Conservation (phyloP, 1,139 yeast species). For the Candida labiduridarum region DNA sequence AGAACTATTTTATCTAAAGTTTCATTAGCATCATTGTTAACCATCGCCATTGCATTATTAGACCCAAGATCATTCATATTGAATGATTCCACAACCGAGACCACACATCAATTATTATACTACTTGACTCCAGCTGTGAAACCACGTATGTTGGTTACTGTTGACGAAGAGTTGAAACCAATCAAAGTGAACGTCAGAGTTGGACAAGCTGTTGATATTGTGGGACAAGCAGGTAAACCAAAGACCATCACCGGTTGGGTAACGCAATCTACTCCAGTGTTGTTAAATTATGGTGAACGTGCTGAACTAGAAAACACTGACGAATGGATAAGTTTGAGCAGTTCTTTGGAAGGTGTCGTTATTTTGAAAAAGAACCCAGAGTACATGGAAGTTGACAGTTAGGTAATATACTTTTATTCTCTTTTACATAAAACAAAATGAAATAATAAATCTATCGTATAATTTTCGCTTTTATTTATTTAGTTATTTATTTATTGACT, state of each 20-base stretch:
- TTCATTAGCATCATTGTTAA: constrained; percentile 85
- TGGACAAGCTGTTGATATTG: constrained; percentile 98
- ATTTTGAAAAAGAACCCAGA: constrained; percentile 91
- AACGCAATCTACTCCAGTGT: constrained; percentile 95
- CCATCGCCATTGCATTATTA: constrained; percentile 80
- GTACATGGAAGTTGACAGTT: constrained; percentile 67
- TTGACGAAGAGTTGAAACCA: constrained; percentile 85
- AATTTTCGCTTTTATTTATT: not conserved
- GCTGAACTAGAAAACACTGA: constrained; percentile 92
- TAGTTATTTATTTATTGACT: not conserved
- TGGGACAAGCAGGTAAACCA: constrained; percentile 98
- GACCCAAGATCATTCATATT: constrained; percentile 78
- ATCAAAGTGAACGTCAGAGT: constrained; percentile 95
- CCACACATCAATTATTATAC: constrained; percentile 78
- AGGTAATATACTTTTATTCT: constrained; percentile 8
- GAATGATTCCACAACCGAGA: constrained; percentile 50
- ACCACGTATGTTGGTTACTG: constrained; percentile 91
- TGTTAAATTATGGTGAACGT: constrained; percentile 90
- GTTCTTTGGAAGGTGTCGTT: constrained; percentile 89
- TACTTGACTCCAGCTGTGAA: constrained; percentile 87
- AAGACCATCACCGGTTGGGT: constrained; percentile 99
- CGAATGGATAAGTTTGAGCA: constrained; percentile 82
- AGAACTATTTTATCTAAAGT: constrained; percentile 86
- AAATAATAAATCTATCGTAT: not conserved
- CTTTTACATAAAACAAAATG: not conserved